Conservation (phyloP, 2,329 filamentous ascomycete species). For the Talaromyces atroroseus region DNA sequence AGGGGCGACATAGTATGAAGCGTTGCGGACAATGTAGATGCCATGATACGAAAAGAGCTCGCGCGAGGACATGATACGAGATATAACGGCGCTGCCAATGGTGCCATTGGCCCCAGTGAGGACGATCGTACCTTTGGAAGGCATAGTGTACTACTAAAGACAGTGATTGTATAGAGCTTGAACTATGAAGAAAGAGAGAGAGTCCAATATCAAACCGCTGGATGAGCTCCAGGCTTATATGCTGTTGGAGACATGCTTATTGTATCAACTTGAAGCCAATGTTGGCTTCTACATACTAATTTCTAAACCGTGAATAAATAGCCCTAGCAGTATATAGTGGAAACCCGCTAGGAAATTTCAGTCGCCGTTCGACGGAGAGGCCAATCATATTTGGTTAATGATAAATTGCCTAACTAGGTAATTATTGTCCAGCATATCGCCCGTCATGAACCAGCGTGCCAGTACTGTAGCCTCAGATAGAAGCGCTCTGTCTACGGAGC, state of each 20-base stretch:
- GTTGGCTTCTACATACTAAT: no score
- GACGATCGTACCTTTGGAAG: slow-evolving; percentile 10
- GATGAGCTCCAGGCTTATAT: not conserved
- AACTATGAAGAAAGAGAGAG: not conserved
- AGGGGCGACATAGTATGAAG: not conserved
- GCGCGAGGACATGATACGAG: slow-evolving; percentile 15
- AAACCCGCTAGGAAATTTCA: no score
- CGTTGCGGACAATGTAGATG: slow-evolving; percentile 19
- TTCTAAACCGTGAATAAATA: no score
- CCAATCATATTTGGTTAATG: no score
- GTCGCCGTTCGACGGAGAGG: no score
- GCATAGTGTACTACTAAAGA: not conserved
- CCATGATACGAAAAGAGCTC: slow-evolving; percentile 18
- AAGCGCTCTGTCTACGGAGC: no score
- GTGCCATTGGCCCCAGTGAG: slow-evolving; percentile 11
- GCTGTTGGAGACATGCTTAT: not conserved
- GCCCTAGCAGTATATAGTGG: no score
- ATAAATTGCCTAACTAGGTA: no score
- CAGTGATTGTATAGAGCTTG: not conserved
- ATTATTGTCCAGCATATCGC: no score
- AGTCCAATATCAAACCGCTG: not conserved
- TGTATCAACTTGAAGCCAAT: no score
- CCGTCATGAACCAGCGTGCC: no score
- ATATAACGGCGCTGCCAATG: slow-evolving; percentile 8
- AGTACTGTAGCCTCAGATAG: no score